Evolutionary conservation across 2,329 filamentous ascomycete genomes (phyloP).

Genomic region (Drechslera avenae): DNA sequence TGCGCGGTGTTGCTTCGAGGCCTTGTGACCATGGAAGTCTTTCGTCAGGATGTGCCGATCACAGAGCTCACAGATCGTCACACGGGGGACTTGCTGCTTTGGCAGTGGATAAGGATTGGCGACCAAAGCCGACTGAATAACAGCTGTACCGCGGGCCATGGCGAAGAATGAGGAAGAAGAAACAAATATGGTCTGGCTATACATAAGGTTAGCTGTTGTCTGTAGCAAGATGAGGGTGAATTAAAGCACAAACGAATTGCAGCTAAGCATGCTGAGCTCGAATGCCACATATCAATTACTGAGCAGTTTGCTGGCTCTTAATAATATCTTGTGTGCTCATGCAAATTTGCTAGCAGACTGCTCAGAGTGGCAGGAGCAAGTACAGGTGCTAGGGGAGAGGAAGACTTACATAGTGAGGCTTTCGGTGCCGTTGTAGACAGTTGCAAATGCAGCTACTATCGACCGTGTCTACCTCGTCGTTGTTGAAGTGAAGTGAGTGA

Average conservation of each 20-base stretch:
- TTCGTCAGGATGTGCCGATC: slow-evolving; percentile 36
- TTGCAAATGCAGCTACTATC: neutral
- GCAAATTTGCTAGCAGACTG: slow-evolving; percentile 1
- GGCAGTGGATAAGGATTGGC: slow-evolving; percentile 33
- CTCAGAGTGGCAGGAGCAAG: neutral
- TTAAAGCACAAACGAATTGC: slow-evolving; percentile 1
- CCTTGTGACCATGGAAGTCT: slow-evolving; percentile 41
- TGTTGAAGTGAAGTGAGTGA: slow-evolving; percentile 9
- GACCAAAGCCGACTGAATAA: slow-evolving; percentile 7
- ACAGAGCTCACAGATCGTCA: slow-evolving; percentile 41
- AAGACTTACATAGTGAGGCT: slow-evolving; percentile 5
- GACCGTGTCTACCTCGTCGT: neutral
- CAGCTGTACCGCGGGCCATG: slow-evolving; percentile 16
- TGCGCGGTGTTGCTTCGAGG: slow-evolving; percentile 40
- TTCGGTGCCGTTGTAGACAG: neutral
- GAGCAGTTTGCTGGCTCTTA: neutral
- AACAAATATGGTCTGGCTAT: neutral
- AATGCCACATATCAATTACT: neutral
- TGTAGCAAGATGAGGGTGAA: slow-evolving; percentile 1
- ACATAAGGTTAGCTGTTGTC: slow-evolving; percentile 6
- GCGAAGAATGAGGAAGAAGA: neutral
- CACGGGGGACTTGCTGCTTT: slow-evolving; percentile 23
- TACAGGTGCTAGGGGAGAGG: neutral
- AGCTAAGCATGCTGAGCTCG: neutral
- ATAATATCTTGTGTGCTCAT: neutral